A percentile compares a stretch with the other conserved stretches of the same genome.
Conservation (phyloP, 2,329 filamentous ascomycete species). For the Diaporthe helianthi region DNA sequence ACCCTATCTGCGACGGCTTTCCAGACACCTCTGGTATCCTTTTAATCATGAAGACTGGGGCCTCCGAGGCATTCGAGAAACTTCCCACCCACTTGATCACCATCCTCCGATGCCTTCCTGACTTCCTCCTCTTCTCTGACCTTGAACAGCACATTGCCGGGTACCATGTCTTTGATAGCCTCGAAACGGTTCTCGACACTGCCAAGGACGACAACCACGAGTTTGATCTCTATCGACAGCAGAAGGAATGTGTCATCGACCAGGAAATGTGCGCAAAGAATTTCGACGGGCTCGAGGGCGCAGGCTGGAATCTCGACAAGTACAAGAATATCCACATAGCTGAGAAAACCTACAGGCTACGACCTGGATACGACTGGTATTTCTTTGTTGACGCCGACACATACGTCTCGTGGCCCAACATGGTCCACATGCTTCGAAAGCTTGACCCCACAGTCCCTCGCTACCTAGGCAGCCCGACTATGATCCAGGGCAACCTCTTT, state of each 20-base stretch:
- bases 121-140: slow-evolving; percentile 67
- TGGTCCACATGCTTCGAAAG: slow-evolving; percentile 55
- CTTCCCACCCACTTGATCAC: slow-evolving; percentile 64
- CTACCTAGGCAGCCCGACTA: slow-evolving; percentile 59
- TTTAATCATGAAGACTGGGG: slow-evolving; percentile 66
- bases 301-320: slow-evolving; percentile 64
- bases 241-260: slow-evolving; percentile 53
- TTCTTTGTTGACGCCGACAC: slow-evolving; percentile 66
- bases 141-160: slow-evolving; percentile 56
- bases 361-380: slow-evolving; percentile 64
- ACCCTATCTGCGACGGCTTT: slow-evolving; percentile 43
- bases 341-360: slow-evolving; percentile 58
- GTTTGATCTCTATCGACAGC: slow-evolving; percentile 57
- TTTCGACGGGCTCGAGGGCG: slow-evolving; percentile 38
- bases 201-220: slow-evolving; percentile 54
- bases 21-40: slow-evolving; percentile 55
- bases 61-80: slow-evolving; percentile 61
- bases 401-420: slow-evolving; percentile 61
- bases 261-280: slow-evolving; percentile 53
- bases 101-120: slow-evolving; percentile 58
- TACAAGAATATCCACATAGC: slow-evolving; percentile 69
- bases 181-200: slow-evolving; percentile 52
- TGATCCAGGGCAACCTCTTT: slow-evolving; percentile 52
- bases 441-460: slow-evolving; percentile 52
- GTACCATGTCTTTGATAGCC: slow-evolving; percentile 53